These are phyloP conservation scores for Emericellopsis cladophorae DNA, from an alignment of 2,329 filamentous ascomycete species.

Conservation along the genomic window DNA sequence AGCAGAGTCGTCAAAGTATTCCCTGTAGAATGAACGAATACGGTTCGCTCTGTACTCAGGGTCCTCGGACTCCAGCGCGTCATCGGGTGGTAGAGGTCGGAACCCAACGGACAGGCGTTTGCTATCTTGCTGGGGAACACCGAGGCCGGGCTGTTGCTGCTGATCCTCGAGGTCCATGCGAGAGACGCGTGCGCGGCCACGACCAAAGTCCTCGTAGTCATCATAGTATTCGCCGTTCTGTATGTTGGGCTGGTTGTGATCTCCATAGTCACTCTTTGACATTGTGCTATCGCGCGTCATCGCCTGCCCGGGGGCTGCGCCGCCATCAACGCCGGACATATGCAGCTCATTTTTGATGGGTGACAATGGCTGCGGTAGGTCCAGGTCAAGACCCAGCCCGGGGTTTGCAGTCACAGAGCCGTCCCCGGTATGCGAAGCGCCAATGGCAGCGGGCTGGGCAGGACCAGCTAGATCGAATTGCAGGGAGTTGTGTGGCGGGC, in stretches of 20 bases:
- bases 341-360: constrained; percentile 8
- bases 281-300: background rate
- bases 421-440: constrained; percentile 8
- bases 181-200: constrained; percentile 20
- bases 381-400: constrained; percentile 21
- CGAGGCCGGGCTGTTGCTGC: constrained; percentile 24
- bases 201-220: constrained; percentile 15
- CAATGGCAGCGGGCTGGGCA: constrained; percentile 4
- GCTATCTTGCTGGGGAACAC: constrained; percentile 40
- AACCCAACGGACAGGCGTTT: constrained; percentile 57
- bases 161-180: constrained; percentile 10
- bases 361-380: constrained; percentile 17
- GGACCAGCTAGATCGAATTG: constrained; percentile 3
- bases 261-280: constrained; percentile 7
- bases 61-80: constrained; percentile 69
- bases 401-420: constrained; percentile 11
- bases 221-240: constrained; percentile 20
- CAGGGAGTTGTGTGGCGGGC: constrained; percentile 9
- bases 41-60: constrained; percentile 90
- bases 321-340: constrained; percentile 8
- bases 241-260: constrained; percentile 12
- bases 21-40: constrained; percentile 98
- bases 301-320: constrained; percentile 5
- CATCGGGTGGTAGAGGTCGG: constrained; percentile 78
- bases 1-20: constrained; percentile 83